phyloP scores from a whole-genome alignment of 352 stramenopile species.

The Pythium aphanidermatum region DNA sequence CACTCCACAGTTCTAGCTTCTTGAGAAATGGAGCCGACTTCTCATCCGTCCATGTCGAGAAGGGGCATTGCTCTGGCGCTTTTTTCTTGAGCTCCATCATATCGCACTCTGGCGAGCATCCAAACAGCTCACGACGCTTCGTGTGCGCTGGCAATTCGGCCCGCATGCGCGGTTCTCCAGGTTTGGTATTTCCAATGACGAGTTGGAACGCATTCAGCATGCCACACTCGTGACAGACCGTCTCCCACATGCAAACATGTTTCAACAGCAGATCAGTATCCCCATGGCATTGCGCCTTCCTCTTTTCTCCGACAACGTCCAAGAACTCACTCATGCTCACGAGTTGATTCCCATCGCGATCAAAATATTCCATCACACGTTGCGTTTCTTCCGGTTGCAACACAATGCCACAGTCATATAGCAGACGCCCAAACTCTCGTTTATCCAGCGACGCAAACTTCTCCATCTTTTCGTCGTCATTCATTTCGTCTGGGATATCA shows the following conservation, averaged over 20 bases:
- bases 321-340: slow-evolving; percentile 82
- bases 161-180: slow-evolving; percentile 36
- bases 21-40: slow-evolving; percentile 47
- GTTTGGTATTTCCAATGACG: slow-evolving; percentile 43
- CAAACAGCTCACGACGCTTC: slow-evolving; percentile 55
- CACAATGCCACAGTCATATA: slow-evolving; percentile 73
- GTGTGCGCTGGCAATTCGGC: slow-evolving; percentile 62
- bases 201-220: slow-evolving; percentile 90
- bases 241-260: slow-evolving; percentile 89
- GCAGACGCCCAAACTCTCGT: slow-evolving; percentile 48
- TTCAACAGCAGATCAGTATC: slow-evolving; percentile 73
- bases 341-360: slow-evolving; percentile 51
- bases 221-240: slow-evolving; percentile 86
- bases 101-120: slow-evolving; percentile 55
- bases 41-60: slow-evolving; percentile 55
- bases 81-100: slow-evolving; percentile 53
- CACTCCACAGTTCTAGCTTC: slow-evolving; percentile 71
- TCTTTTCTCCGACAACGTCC: slow-evolving; percentile 72
- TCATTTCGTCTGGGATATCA: slow-evolving; percentile 58
- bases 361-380: slow-evolving; percentile 84
- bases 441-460: slow-evolving; percentile 41
- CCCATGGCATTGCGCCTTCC: slow-evolving; percentile 50
- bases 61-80: slow-evolving; percentile 50
- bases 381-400: slow-evolving; percentile 74
- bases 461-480: slow-evolving; percentile 56